Conservation (phyloP, 2,329 filamentous ascomycete genomes). For the Colletotrichum karsti region DNA sequence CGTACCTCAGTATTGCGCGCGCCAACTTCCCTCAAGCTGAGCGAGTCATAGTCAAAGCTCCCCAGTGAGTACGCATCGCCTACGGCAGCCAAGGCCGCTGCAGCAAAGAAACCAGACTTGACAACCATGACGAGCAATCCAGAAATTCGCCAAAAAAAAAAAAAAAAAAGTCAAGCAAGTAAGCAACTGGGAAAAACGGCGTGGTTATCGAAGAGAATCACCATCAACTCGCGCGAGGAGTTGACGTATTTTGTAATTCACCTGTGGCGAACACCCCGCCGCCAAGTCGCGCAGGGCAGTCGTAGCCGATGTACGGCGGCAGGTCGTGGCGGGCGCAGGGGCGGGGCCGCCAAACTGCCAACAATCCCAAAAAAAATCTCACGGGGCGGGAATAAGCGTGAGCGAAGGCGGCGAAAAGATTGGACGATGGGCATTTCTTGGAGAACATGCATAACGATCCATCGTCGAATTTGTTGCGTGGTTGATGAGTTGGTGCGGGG, state of each 20-base stretch:
- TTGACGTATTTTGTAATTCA: slow-evolving; percentile 3
- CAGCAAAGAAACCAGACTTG: not conserved
- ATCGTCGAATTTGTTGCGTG: not conserved
- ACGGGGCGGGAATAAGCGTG: not conserved
- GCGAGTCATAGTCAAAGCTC: not conserved
- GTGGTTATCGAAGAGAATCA: not conserved
- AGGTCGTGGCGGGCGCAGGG: slow-evolving; percentile 5
- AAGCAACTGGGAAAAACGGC: not conserved
- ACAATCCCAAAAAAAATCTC: too few relatives aligned
- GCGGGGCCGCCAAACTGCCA: too few relatives aligned
- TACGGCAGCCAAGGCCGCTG: not conserved
- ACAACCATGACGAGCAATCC: not conserved
- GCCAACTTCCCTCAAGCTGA: slow-evolving; percentile 41
- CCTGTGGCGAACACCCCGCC: slow-evolving; percentile 2
- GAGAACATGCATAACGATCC: not conserved
- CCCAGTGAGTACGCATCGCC: not conserved
- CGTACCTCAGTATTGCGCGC: slow-evolving; percentile 46
- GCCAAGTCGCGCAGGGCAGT: not conserved
- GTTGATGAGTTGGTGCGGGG: slow-evolving; percentile 5
- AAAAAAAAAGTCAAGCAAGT: not conserved
- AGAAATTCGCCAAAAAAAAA: not conserved
- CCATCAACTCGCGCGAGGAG: not conserved
- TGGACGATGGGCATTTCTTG: slow-evolving; percentile 1
- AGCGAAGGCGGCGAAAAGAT: not conserved
- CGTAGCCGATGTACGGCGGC: not conserved